These are phyloP conservation scores for Aspergillus hancockii DNA, from an alignment of 495 filamentous ascomycete genomes.

Conservation along the genomic window DNA sequence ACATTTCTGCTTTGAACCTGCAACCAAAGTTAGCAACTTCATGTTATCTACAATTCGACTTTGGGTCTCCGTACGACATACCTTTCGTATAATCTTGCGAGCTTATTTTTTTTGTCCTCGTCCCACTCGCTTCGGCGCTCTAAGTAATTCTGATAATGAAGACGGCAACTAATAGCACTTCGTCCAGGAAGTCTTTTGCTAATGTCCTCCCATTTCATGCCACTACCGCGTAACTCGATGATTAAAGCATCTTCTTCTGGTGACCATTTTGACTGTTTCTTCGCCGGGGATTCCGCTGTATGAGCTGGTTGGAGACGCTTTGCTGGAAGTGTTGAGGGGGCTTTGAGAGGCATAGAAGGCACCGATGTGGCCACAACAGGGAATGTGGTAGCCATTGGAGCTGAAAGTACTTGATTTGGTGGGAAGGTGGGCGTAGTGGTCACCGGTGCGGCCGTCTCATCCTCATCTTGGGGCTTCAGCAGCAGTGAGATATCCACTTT, in stretches of 20 bases:
- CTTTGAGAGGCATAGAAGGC: slow-evolving; percentile 33
- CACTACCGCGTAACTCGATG: slow-evolving; percentile 81
- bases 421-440: slow-evolving; percentile 52
- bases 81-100: slow-evolving; percentile 94
- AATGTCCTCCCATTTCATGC: slow-evolving; percentile 99
- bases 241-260: slow-evolving; percentile 86
- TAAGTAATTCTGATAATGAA: slow-evolving; percentile 97
- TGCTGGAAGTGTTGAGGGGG: slow-evolving; percentile 35
- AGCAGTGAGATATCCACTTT: slow-evolving; percentile 89
- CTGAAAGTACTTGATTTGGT: slow-evolving; percentile 50
- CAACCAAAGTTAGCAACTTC: slow-evolving; percentile 10
- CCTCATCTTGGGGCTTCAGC: slow-evolving; percentile 77
- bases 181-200: slow-evolving; percentile 84
- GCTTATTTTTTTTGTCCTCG: slow-evolving; percentile 95
- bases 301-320: slow-evolving; percentile 55
- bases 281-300: slow-evolving; percentile 71
- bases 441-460: slow-evolving; percentile 60
- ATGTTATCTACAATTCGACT: background rate
- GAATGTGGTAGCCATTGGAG: slow-evolving; percentile 35
- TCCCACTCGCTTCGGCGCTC: slow-evolving; percentile 91
- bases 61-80: slow-evolving; percentile 42
- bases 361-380: slow-evolving; percentile 35
- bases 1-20: slow-evolving; percentile 97
- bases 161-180: slow-evolving; percentile 87
- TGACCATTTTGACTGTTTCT: slow-evolving; percentile 96